Conservation (phyloP, 73 alveolate species). For the Diophrys appendiculata region DNA sequence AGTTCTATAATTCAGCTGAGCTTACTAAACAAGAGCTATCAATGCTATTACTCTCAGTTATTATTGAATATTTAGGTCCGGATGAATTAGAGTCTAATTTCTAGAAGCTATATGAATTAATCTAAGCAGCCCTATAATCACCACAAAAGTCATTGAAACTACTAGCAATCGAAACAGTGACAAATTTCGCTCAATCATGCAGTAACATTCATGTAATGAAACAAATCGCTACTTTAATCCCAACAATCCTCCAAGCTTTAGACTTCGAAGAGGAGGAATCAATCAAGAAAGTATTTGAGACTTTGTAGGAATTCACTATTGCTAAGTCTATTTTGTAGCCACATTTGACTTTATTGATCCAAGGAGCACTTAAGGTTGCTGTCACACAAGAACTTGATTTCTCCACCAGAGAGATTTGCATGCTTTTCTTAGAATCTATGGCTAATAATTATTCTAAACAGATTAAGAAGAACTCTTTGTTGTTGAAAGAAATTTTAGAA, state of each 20-base stretch:
- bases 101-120: conserved; percentile 26
- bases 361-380: conserved; percentile 53
- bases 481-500: conserved; percentile 41
- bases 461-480: conserved; percentile 35
- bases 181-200: conserved; percentile 50
- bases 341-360: conserved; percentile 29
- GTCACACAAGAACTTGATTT: conserved; percentile 24
- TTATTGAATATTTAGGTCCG: conserved; percentile 59
- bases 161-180: conserved; percentile 55
- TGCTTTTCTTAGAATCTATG: conserved; percentile 55
- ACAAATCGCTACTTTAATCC: conserved; percentile 48
- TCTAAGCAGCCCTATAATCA: conserved; percentile 46
- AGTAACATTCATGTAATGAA: conserved; percentile 44
- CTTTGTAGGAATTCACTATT: conserved; percentile 50
- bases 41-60: conserved; percentile 53
- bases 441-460: conserved; percentile 52
- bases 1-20: conserved; percentile 35
- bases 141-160: conserved; percentile 21
- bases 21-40: conserved; percentile 51
- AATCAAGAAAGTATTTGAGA: conserved; percentile 58
- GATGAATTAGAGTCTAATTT: conserved; percentile 59
- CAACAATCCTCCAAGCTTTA: conserved; percentile 45
- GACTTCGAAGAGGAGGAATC: conserved; percentile 56
- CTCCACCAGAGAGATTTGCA: conserved; percentile 47
- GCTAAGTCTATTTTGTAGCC: conserved; percentile 55